Percentiles rank a stretch among this genome's conserved stretches.
Evolutionary conservation across 352 stramenopile genomes (phyloP).

Genomic region (Pythium pyrilobum): DNA sequence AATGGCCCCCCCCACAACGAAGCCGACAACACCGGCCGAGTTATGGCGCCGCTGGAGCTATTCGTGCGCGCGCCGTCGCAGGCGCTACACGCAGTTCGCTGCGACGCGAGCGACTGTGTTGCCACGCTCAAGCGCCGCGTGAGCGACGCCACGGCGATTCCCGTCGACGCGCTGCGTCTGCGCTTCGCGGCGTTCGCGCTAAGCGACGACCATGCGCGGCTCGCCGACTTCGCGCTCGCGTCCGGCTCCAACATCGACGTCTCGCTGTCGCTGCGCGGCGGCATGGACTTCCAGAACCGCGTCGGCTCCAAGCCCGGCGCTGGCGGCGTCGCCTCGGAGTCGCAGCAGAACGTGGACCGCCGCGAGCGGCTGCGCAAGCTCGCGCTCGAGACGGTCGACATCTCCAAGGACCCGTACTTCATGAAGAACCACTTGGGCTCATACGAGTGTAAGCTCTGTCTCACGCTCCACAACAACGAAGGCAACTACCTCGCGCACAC

Average conservation of each 20-base stretch:
- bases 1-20: too few relatives aligned
- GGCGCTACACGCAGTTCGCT: slow-evolving; percentile 15
- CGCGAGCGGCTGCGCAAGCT: slow-evolving; percentile 96
- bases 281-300: slow-evolving; percentile 86
- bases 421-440: slow-evolving; percentile 99
- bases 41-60: slow-evolving; percentile 20
- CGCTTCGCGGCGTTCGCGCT: slow-evolving; percentile 20
- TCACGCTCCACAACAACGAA: slow-evolving; percentile 99
- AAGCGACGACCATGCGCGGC: slow-evolving; percentile 12
- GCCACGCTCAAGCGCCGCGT: slow-evolving; percentile 18
- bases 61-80: slow-evolving; percentile 21
- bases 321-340: slow-evolving; percentile 70
- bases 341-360: slow-evolving; percentile 88
- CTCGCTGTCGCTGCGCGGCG: slow-evolving; percentile 16
- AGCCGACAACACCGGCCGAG: background rate
- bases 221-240: slow-evolving; percentile 15
- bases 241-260: slow-evolving; percentile 16
- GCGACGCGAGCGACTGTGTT: slow-evolving; percentile 1
- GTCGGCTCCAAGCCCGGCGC: slow-evolving; percentile 76
- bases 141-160: slow-evolving; percentile 15
- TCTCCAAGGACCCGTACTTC: slow-evolving; percentile 99
- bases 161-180: slow-evolving; percentile 13
- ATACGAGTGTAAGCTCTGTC: slow-evolving; percentile 99
- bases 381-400: slow-evolving; percentile 98
- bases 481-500: slow-evolving; percentile 99